Conservation (phyloP, 768 basidiomycete genomes). For the Boletus pseudo-olivaceus region DNA sequence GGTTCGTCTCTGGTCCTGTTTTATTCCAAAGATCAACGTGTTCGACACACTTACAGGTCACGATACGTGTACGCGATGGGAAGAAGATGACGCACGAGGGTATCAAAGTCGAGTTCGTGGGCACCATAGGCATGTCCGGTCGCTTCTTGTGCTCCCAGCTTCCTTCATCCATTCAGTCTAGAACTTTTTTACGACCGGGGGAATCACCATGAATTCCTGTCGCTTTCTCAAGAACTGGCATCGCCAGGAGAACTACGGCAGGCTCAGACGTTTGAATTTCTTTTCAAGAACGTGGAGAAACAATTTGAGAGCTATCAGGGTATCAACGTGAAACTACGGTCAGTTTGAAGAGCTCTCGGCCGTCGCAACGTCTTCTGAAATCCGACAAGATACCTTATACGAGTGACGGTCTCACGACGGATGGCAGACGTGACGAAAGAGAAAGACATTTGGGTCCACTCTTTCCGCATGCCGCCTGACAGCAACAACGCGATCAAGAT, state of each 20-base stretch:
- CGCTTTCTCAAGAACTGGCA: constrained; percentile 91
- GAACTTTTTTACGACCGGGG: constrained; percentile 96
- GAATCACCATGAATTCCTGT: constrained; percentile 97
- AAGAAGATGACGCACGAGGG: constrained; percentile 95
- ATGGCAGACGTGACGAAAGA: constrained; percentile 95
- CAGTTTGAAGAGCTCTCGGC: constrained; percentile 23
- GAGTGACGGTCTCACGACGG: constrained; percentile 84
- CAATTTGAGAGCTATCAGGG: constrained; percentile 98
- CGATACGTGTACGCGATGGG: constrained; percentile 87
- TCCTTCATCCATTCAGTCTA: background rate
- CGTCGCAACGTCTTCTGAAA: constrained; percentile 2
- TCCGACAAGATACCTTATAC: constrained; percentile 75
- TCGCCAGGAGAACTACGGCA: constrained; percentile 96
- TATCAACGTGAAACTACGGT: constrained; percentile 97
- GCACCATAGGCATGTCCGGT: constrained; percentile 78
- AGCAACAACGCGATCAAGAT: constrained; percentile 98
- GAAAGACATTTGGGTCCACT: constrained; percentile 96
- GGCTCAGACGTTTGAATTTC: constrained; percentile 94
- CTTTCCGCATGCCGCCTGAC: constrained; percentile 97
- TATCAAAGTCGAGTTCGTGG: constrained; percentile 96
- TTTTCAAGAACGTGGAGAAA: constrained; percentile 99
- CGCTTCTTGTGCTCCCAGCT: background rate
- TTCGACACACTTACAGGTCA: constrained; percentile 48
- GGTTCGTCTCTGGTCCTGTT: constrained; percentile 42
- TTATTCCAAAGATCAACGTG: background rate